A percentile compares a stretch with the other conserved stretches of the same genome.
Conservation (phyloP, 306 rosid genomes). For the Malus sylvestris region DNA sequence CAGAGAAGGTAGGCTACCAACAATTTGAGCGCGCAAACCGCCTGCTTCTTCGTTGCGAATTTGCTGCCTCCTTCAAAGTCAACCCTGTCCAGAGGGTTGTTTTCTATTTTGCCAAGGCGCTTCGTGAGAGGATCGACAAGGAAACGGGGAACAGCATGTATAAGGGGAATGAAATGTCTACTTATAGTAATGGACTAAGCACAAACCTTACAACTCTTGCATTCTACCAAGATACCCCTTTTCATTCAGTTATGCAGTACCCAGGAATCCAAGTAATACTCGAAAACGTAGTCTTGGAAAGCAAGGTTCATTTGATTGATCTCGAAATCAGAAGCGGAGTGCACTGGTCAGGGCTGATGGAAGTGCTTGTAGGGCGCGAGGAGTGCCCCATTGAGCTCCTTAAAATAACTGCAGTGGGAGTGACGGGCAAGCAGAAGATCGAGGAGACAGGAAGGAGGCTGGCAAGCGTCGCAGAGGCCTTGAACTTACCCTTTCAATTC, state of each 20-base stretch:
- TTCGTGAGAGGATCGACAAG: slow-evolving; percentile 45
- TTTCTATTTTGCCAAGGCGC: slow-evolving; percentile 48
- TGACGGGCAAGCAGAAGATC: neutral
- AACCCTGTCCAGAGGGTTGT: slow-evolving; percentile 48
- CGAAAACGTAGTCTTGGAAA: slow-evolving; percentile 40
- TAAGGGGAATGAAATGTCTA: slow-evolving; percentile 10
- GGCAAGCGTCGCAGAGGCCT: slow-evolving; percentile 41
- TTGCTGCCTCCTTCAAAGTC: slow-evolving; percentile 30
- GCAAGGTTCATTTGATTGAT: slow-evolving; percentile 59
- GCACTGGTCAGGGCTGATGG: slow-evolving; percentile 54
- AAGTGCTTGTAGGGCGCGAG: slow-evolving; percentile 42
- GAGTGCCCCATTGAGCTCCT: slow-evolving; percentile 34
- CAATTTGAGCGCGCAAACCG: slow-evolving; percentile 56
- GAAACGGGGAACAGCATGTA: slow-evolving; percentile 27
- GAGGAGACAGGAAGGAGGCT: slow-evolving; percentile 49
- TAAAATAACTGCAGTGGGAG: slow-evolving; percentile 50
- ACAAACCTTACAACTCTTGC: neutral
- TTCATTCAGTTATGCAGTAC: slow-evolving; percentile 42
- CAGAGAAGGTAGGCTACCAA: slow-evolving; percentile 54
- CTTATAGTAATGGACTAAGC: slow-evolving; percentile 4
- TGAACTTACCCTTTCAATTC: slow-evolving; percentile 55
- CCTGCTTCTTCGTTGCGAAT: slow-evolving; percentile 45
- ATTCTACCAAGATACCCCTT: slow-evolving; percentile 45
- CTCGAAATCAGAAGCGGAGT: slow-evolving; percentile 45
- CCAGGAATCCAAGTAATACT: slow-evolving; percentile 48